A percentile compares a stretch with the other conserved stretches of the same genome.
Conservation (phyloP, 371 early-diverging fungal species). For the Polyrhizophydium stewartii region DNA sequence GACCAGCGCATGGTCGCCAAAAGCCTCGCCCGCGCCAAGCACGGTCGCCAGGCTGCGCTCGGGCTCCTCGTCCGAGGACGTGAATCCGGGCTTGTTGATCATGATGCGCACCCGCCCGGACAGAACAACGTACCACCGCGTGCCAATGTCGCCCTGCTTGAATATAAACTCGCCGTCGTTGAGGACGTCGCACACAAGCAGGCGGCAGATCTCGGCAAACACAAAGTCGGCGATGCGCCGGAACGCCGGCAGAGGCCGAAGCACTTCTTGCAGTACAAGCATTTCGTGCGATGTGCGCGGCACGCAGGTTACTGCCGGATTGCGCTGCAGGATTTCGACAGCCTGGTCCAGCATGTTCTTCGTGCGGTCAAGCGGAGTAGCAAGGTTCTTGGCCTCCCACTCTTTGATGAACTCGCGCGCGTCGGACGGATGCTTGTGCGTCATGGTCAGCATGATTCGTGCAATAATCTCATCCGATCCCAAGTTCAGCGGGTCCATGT, state of each 20-base stretch:
- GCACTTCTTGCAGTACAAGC: not conserved
- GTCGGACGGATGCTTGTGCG: not conserved
- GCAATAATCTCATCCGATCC: not conserved
- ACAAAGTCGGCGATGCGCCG: constrained; percentile 4
- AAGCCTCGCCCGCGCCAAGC: constrained; percentile 2
- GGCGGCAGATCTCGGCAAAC: constrained; percentile 2
- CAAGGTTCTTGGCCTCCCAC: not conserved
- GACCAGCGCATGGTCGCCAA: constrained; percentile 10
- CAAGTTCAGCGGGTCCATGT: not conserved
- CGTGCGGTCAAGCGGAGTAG: not conserved
- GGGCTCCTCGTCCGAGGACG: not conserved
- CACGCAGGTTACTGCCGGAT: no score
- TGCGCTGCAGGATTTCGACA: not conserved
- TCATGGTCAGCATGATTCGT: not conserved
- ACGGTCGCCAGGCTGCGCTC: not conserved
- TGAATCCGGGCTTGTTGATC: constrained; percentile 1
- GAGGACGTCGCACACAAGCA: not conserved
- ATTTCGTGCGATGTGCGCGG: not conserved
- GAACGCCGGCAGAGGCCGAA: constrained; percentile 5
- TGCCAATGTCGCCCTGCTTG: constrained; percentile 8
- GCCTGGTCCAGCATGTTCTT: not conserved
- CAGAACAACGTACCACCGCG: constrained; percentile 7
- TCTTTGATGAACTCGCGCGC: not conserved
- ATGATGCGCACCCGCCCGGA: constrained; percentile 4
- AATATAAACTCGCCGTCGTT: constrained; percentile 1